Percentiles rank a stretch among this genome's conserved stretches.
These are phyloP conservation scores for Sanghuangporus baumii DNA, from an alignment of 1,284 basidiomycete genomes.

Conservation along the genomic window DNA sequence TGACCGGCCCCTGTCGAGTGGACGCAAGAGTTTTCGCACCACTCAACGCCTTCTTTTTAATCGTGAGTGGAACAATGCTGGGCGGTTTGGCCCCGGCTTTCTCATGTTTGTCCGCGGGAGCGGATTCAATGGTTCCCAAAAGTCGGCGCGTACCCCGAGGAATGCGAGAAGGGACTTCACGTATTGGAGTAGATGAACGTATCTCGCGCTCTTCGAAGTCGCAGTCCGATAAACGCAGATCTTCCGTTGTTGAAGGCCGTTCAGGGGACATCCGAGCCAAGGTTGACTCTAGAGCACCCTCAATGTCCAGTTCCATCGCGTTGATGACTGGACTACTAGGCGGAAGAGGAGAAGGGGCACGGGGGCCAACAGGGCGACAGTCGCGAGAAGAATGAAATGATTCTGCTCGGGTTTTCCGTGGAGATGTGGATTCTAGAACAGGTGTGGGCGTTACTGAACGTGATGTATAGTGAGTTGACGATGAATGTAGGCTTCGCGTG, in stretches of 20 bases:
- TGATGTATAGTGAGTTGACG: slow-evolving; percentile 31
- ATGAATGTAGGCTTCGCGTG: slow-evolving; percentile 33
- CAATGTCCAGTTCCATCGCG: slow-evolving; percentile 31
- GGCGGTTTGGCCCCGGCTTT: slow-evolving; percentile 19
- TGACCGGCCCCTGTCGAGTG: slow-evolving; percentile 39
- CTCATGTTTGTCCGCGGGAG: slow-evolving; percentile 36
- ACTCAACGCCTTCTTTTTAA: slow-evolving; percentile 72
- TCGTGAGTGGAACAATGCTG: slow-evolving; percentile 63
- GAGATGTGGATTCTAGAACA: slow-evolving; percentile 28
- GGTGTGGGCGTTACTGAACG: slow-evolving; percentile 17
- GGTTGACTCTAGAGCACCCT: slow-evolving; percentile 36
- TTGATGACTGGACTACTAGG: slow-evolving; percentile 26
- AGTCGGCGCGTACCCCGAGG: slow-evolving; percentile 65
- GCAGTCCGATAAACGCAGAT: neutral
- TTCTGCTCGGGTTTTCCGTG: slow-evolving; percentile 24
- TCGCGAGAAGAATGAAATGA: slow-evolving; percentile 42
- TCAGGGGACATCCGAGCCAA: slow-evolving; percentile 27
- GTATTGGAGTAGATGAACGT: slow-evolving; percentile 1
- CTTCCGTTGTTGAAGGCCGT: slow-evolving; percentile 10
- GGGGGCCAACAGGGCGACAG: slow-evolving; percentile 61
- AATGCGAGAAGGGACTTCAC: slow-evolving; percentile 39
- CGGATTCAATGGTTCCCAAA: slow-evolving; percentile 47
- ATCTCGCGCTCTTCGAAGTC: slow-evolving; percentile 1
- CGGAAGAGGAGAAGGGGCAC: slow-evolving; percentile 46
- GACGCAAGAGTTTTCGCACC: slow-evolving; percentile 29